phyloP scores from a whole-genome alignment of 2,329 filamentous ascomycete species.

The Hypoxylon sp. region DNA sequence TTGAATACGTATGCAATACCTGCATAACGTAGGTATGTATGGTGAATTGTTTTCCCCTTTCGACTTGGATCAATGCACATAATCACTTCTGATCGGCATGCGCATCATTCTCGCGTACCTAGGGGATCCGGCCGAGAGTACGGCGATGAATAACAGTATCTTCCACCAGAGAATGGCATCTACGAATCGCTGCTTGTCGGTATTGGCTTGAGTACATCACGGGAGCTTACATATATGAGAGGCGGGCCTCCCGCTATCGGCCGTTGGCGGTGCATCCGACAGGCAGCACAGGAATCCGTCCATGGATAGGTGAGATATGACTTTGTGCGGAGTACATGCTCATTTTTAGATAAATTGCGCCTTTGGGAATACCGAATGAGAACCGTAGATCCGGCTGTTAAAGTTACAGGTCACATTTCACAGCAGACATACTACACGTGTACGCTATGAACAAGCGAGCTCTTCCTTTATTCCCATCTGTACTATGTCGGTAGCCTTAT shows the following conservation, averaged over 20 bases:
- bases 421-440: slow-evolving; percentile 22
- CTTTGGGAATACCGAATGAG: slow-evolving; percentile 30
- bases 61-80: slow-evolving; percentile 22
- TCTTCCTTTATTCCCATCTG: slow-evolving; percentile 2
- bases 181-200: not conserved
- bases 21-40: slow-evolving; percentile 1
- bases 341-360: slow-evolving; percentile 34
- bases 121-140: not conserved
- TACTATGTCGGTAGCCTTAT: slow-evolving; percentile 27
- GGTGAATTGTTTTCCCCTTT: slow-evolving; percentile 14
- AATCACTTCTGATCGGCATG: slow-evolving; percentile 5
- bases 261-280: slow-evolving; percentile 13
- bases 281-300: slow-evolving; percentile 7
- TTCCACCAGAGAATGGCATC: not conserved
- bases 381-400: slow-evolving; percentile 33
- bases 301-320: not conserved
- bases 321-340: slow-evolving; percentile 20
- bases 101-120: slow-evolving; percentile 3
- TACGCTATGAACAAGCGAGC: slow-evolving; percentile 34
- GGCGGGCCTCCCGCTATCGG: slow-evolving; percentile 27
- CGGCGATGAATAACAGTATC: not conserved
- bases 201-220: slow-evolving; percentile 13
- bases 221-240: slow-evolving; percentile 21
- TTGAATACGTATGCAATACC: slow-evolving; percentile 2
- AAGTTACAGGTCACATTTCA: slow-evolving; percentile 40